Conservation (phyloP, 768 basidiomycete species). For the Clavaria fumosa region DNA sequence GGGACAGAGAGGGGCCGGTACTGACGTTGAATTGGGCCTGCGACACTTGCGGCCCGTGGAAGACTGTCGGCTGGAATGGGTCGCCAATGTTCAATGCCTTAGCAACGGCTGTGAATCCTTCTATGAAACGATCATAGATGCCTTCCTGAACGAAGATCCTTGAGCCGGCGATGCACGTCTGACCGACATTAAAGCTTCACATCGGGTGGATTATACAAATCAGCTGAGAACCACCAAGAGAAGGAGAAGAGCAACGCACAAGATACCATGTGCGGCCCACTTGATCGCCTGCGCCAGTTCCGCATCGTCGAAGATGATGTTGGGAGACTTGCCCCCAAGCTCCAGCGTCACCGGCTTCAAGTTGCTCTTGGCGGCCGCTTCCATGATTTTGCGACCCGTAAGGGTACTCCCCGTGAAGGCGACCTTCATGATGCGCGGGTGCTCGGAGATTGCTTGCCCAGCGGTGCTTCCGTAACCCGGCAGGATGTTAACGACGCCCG, state of each 20-base stretch:
- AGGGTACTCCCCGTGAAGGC: slow-evolving; percentile 70
- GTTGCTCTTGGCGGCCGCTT: slow-evolving; percentile 57
- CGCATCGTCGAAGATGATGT: slow-evolving; percentile 50
- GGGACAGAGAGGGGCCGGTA: slow-evolving; percentile 50
- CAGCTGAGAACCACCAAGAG: no score
- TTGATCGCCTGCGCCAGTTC: slow-evolving; percentile 47
- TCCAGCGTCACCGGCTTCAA: slow-evolving; percentile 64
- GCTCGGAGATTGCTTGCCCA: slow-evolving; percentile 50
- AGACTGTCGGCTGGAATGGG: slow-evolving; percentile 1
- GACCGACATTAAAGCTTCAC: no score
- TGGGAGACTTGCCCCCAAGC: slow-evolving; percentile 53
- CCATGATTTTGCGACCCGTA: slow-evolving; percentile 54
- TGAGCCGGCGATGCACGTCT: slow-evolving; percentile 86
- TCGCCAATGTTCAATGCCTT: neutral
- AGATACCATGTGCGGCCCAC: slow-evolving; percentile 49
- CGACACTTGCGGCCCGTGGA: slow-evolving; percentile 43
- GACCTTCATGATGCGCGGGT: slow-evolving; percentile 51
- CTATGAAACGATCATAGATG: slow-evolving; percentile 57
- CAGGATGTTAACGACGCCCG: slow-evolving; percentile 60
- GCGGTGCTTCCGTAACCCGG: slow-evolving; percentile 44
- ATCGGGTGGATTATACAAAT: no score
- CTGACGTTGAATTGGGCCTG: slow-evolving; percentile 68
- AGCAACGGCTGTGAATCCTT: slow-evolving; percentile 68
- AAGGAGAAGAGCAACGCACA: no score
- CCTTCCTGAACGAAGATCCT: slow-evolving; percentile 59